Percentiles rank a stretch among this genome's conserved stretches.
These are phyloP conservation scores for Starmerella kuoi DNA, from an alignment of 805 yeast species.

Conservation along the genomic window DNA sequence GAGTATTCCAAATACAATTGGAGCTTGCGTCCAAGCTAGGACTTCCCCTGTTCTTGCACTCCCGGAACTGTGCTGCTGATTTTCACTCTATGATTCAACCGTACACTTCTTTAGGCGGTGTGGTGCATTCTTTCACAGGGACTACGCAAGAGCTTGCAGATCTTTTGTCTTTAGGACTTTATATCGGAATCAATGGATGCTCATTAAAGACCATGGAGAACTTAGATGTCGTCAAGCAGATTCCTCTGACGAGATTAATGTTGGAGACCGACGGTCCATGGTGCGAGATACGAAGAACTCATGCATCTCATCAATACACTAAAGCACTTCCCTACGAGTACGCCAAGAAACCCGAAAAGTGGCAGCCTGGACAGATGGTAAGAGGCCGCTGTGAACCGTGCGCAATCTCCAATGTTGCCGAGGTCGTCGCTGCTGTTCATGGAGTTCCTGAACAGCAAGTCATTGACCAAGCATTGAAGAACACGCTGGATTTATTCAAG, in stretches of 20 bases:
- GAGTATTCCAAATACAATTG: constrained; percentile 62
- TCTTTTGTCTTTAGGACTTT: constrained; percentile 48
- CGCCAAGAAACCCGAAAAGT: constrained; percentile 55
- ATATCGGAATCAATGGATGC: constrained; percentile 84
- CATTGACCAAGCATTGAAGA: constrained; percentile 40
- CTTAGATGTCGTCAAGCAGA: constrained; percentile 45
- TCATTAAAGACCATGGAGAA: constrained; percentile 72
- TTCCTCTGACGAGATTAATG: constrained; percentile 63
- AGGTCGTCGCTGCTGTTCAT: constrained; percentile 44
- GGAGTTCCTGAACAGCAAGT: constrained; percentile 34
- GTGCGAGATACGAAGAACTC: constrained; percentile 86
- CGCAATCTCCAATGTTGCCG: constrained; percentile 66
- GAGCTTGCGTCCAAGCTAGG: constrained; percentile 41
- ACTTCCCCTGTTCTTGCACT: constrained; percentile 78
- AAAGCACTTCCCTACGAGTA: constrained; percentile 41
- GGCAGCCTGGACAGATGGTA: constrained; percentile 37
- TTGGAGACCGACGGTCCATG: constrained; percentile 97
- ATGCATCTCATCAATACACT: constrained; percentile 50
- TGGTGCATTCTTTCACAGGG: constrained; percentile 94
- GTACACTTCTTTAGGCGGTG: constrained; percentile 43
- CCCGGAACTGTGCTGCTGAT: constrained; percentile 76
- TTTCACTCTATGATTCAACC: constrained; percentile 55
- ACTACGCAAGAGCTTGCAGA: constrained; percentile 47
- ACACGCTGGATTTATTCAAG: constrained; percentile 39
- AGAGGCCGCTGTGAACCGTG: constrained; percentile 92